Conservation (phyloP, 2,329 filamentous ascomycete genomes). For the Aureobasidium sp. region DNA sequence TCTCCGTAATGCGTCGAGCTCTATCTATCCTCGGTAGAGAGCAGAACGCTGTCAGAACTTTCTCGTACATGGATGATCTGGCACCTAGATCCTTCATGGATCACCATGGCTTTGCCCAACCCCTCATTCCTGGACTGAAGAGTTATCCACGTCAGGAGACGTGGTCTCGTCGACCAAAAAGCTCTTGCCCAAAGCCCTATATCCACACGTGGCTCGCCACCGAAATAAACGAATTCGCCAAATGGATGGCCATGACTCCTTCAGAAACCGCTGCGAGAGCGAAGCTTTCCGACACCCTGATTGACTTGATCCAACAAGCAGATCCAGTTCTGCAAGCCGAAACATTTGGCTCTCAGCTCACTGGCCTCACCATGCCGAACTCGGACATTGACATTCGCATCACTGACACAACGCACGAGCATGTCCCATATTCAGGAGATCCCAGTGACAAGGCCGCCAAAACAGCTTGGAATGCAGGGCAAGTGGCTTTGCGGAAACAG, state of each 20-base stretch:
- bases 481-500: background rate
- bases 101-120: background rate
- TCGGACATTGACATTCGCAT: conserved; percentile 48
- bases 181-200: too few species aligned
- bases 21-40: background rate
- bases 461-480: background rate
- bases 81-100: background rate
- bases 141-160: background rate
- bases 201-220: conserved; percentile 24
- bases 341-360: conserved; percentile 46
- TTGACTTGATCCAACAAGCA: conserved; percentile 19
- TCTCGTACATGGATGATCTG: too few species aligned
- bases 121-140: background rate
- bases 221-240: conserved; percentile 39
- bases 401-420: background rate
- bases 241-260: conserved; percentile 35
- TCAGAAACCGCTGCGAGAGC: conserved; percentile 34
- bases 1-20: background rate
- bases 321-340: conserved; percentile 25
- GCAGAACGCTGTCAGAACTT: background rate
- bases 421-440: background rate
- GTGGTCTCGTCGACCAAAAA: background rate
- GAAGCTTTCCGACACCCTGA: conserved; percentile 26
- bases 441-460: background rate
- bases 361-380: conserved; percentile 41